phyloP scores from a whole-genome alignment of 495 filamentous ascomycete species.

The Lindgomyces ingoldianus region DNA sequence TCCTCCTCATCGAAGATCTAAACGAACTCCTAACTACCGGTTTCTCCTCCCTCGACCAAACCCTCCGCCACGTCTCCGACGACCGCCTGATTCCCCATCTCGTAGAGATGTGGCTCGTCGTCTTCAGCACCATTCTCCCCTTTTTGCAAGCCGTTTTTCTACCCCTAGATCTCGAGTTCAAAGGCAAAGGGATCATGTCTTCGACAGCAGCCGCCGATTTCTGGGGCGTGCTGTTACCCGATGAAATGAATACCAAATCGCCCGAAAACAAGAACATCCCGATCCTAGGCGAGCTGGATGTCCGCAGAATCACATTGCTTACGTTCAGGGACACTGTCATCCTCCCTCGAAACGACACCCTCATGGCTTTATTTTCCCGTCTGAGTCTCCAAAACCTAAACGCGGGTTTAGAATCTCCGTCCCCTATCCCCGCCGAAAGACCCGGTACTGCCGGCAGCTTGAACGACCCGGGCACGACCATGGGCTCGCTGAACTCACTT shows the following conservation, averaged over 20 bases:
- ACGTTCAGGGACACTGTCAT: constrained; percentile 88
- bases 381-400: constrained; percentile 82
- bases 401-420: constrained; percentile 47
- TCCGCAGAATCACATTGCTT: constrained; percentile 84
- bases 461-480: neutral
- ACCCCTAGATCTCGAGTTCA: constrained; percentile 91
- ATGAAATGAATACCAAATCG: constrained; percentile 33
- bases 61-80: constrained; percentile 71
- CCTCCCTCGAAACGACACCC: constrained; percentile 76
- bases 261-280: constrained; percentile 42
- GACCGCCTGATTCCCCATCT: constrained; percentile 81
- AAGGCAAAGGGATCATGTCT: constrained; percentile 78
- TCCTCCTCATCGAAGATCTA: constrained; percentile 38
- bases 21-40: constrained; percentile 59
- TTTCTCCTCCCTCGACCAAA: constrained; percentile 82
- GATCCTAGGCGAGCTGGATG: constrained; percentile 68
- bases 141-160: constrained; percentile 97
- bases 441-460: constrained; percentile 23
- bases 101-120: constrained; percentile 89
- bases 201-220: constrained; percentile 79
- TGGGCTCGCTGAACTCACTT: constrained; percentile 20
- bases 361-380: constrained; percentile 88
- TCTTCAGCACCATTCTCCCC: constrained; percentile 85
- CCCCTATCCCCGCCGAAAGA: constrained; percentile 51
- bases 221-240: constrained; percentile 65